These are phyloP conservation scores for Podospora appendiculata DNA, from an alignment of 495 filamentous ascomycete genomes.

Conservation along the genomic window DNA sequence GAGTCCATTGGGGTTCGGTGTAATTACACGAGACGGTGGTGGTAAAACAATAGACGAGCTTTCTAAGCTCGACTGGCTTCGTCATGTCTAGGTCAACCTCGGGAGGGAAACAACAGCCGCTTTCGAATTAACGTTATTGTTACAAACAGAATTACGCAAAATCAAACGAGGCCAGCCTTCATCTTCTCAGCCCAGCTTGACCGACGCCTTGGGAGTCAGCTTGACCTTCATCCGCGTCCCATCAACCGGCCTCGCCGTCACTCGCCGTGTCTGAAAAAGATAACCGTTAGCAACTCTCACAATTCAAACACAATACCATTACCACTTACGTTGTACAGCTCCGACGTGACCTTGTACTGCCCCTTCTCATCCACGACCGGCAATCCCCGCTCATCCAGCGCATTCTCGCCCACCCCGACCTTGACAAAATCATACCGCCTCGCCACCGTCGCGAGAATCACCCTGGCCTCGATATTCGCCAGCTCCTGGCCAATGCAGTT, in stretches of 20 bases:
- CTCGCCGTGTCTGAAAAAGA: slow-evolving; percentile 16
- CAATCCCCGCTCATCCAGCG: slow-evolving; percentile 26
- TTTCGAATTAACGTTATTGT: no score
- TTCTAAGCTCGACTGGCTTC: no score
- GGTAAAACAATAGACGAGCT: no score
- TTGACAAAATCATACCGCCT: slow-evolving; percentile 37
- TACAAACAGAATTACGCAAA: no score
- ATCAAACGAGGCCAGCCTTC: no score
- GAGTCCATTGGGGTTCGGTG: no score
- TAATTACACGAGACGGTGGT: no score
- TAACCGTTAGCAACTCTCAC: neutral
- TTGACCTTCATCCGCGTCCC: slow-evolving; percentile 26
- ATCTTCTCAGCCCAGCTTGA: neutral
- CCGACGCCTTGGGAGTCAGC: slow-evolving; percentile 1
- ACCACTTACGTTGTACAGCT: slow-evolving; percentile 39
- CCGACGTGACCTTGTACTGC: slow-evolving; percentile 30
- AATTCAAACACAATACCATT: neutral
- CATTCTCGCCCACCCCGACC: slow-evolving; percentile 34
- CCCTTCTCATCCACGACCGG: slow-evolving; percentile 29
- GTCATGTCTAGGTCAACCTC: no score
- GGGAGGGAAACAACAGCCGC: no score
- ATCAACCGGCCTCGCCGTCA: slow-evolving; percentile 32
- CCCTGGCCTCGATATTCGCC: slow-evolving; percentile 34
- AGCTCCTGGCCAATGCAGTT: slow-evolving; percentile 53
- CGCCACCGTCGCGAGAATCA: slow-evolving; percentile 29